Evolutionary conservation across 2,329 filamentous ascomycete species (phyloP).

Genomic region (Zymoseptoria passerinii): DNA sequence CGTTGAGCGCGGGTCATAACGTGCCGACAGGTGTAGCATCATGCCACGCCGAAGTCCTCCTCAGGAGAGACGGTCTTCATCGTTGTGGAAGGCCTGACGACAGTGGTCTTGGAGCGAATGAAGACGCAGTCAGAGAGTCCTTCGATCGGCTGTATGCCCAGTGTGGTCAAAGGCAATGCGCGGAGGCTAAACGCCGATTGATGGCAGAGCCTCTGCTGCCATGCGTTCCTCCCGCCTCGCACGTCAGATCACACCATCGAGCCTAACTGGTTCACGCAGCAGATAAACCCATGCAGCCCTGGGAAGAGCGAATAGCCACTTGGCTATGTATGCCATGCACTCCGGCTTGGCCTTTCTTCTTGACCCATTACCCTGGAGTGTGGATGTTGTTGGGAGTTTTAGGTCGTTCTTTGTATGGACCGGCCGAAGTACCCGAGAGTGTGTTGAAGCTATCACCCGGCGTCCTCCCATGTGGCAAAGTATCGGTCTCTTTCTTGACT

Average conservation of each 20-base stretch:
- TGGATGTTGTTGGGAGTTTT: neutral
- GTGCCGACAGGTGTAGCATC: no score
- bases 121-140: neutral
- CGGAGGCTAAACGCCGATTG: neutral
- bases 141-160: neutral
- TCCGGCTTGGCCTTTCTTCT: neutral
- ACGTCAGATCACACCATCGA: constrained; percentile 3
- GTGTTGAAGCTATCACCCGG: neutral
- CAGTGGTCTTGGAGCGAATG: neutral
- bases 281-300: neutral
- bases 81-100: neutral
- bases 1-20: neutral
- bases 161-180: neutral
- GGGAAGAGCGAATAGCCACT: constrained; percentile 3
- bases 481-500: neutral
- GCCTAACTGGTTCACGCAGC: neutral
- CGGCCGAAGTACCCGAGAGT: neutral
- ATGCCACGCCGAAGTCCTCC: no score
- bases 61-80: neutral
- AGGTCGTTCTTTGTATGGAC: neutral
- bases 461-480: neutral
- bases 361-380: neutral
- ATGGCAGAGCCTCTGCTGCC: neutral
- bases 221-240: neutral
- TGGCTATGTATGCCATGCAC: neutral